Evolutionary conservation across 2,329 filamentous ascomycete species (phyloP).

Genomic region (Lojkania enalia): DNA sequence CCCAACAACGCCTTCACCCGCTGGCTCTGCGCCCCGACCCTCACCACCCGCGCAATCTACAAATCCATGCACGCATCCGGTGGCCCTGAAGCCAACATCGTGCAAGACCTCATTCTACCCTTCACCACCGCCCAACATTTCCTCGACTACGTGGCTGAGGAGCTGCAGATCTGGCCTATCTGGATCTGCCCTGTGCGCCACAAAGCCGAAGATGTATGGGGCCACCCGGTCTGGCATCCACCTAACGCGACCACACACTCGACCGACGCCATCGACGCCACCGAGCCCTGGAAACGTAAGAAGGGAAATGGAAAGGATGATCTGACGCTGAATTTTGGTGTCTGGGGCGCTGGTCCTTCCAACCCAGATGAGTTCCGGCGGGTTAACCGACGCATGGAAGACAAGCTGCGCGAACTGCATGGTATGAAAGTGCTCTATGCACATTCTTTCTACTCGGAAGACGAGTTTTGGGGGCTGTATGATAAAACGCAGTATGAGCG

Average conservation of each 20-base stretch:
- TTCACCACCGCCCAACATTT: constrained; percentile 53
- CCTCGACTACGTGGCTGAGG: constrained; percentile 51
- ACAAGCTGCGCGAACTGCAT: constrained; percentile 66
- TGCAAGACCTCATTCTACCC: constrained; percentile 64
- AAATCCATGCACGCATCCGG: constrained; percentile 60
- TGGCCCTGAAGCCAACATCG: constrained; percentile 56
- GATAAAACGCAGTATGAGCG: constrained; percentile 60
- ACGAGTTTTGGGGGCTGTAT: constrained; percentile 67
- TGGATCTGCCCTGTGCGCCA: constrained; percentile 57
- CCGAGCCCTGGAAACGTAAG: not conserved
- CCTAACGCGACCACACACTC: no score
- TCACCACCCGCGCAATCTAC: constrained; percentile 63
- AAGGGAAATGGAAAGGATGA: constrained; percentile 5
- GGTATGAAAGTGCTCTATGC: constrained; percentile 86
- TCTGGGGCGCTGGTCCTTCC: constrained; percentile 74
- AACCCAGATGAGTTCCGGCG: constrained; percentile 60
- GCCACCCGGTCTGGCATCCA: constrained; percentile 16
- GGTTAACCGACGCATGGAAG: constrained; percentile 71
- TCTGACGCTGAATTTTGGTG: constrained; percentile 47
- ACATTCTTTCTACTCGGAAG: constrained; percentile 74
- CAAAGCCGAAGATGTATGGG: constrained; percentile 8
- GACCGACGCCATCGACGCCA: not conserved
- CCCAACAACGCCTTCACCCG: constrained; percentile 62
- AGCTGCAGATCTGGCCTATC: constrained; percentile 55
- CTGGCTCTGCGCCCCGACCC: constrained; percentile 59